A percentile compares a stretch with the other conserved stretches of the same genome.
Evolutionary conservation across 2,329 filamentous ascomycete species (phyloP).

Genomic region (Verticillium klebahnii): DNA sequence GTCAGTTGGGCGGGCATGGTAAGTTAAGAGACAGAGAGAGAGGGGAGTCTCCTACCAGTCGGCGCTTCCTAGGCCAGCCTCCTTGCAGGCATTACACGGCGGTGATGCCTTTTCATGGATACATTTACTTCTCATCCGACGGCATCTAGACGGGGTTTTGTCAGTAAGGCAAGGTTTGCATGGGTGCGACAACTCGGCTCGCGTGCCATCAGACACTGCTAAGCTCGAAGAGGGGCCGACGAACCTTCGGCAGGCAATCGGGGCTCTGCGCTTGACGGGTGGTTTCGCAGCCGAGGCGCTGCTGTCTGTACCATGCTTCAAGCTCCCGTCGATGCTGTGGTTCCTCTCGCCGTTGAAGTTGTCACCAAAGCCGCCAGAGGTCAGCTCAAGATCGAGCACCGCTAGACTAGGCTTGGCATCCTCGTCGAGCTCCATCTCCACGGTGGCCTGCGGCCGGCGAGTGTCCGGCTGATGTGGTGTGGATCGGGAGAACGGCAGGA

Average conservation of each 20-base stretch:
- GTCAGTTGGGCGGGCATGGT: neutral
- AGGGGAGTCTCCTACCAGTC: slow-evolving; percentile 39
- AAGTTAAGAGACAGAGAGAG: neutral
- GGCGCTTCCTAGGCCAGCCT: slow-evolving; percentile 40
- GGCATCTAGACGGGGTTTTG: slow-evolving; percentile 36
- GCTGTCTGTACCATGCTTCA: slow-evolving; percentile 1
- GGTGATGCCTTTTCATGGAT: slow-evolving; percentile 41
- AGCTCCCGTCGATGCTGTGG: neutral
- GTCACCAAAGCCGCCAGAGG: slow-evolving; percentile 7
- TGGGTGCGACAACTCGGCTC: neutral
- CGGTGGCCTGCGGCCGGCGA: neutral
- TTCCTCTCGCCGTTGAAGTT: slow-evolving; percentile 1
- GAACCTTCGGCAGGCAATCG: slow-evolving; percentile 50
- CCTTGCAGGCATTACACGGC: slow-evolving; percentile 47
- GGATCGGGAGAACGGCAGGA: neutral
- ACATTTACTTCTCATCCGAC: slow-evolving; percentile 53
- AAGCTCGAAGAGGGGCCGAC: slow-evolving; percentile 12
- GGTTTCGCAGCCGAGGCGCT: slow-evolving; percentile 7
- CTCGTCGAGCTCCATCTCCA: slow-evolving; percentile 10
- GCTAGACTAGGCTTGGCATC: slow-evolving; percentile 9
- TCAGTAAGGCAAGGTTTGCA: neutral
- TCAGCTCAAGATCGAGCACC: slow-evolving; percentile 5
- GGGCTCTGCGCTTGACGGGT: slow-evolving; percentile 42
- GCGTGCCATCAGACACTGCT: neutral
- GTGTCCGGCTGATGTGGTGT: neutral